Conservation (phyloP, 192 early-diverging fungal species). For the Cetraspora pellucida region DNA sequence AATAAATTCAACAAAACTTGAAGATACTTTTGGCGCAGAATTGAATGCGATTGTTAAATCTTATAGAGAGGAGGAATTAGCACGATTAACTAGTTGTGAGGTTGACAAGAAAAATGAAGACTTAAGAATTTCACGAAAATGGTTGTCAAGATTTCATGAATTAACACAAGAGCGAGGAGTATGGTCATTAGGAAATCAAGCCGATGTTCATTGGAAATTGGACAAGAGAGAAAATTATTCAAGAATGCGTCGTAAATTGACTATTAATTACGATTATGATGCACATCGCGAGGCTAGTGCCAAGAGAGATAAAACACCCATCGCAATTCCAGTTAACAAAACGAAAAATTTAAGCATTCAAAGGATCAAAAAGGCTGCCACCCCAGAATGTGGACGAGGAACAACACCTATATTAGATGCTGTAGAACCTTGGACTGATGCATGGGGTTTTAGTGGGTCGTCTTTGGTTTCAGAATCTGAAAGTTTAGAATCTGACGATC, state of each 20-base stretch:
- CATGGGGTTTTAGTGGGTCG: neutral
- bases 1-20: neutral
- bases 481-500: conserved; percentile 18
- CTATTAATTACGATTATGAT: conserved; percentile 36
- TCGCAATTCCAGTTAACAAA: neutral
- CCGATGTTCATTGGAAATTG: conserved; percentile 33
- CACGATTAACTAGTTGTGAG: conserved; percentile 4
- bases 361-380: neutral
- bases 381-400: neutral
- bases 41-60: neutral
- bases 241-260: conserved; percentile 29
- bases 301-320: conserved; percentile 31
- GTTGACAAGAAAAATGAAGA: conserved; percentile 34
- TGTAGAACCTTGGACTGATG: conserved; percentile 30
- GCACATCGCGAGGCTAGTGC: conserved; percentile 32
- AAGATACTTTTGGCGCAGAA: conserved; percentile 20
- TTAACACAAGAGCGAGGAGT: conserved; percentile 33
- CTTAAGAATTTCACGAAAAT: conserved; percentile 15
- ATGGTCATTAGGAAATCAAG: conserved; percentile 14
- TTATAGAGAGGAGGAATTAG: conserved; percentile 24
- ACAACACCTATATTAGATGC: conserved; percentile 7
- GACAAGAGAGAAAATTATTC: conserved; percentile 34
- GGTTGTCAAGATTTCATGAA: conserved; percentile 34
- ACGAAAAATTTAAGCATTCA: conserved; percentile 18
- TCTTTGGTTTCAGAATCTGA: conserved; percentile 25